These are phyloP conservation scores for Heliosperma pusillum DNA, from an alignment of 148 eudicot species.

Conservation along the genomic window DNA sequence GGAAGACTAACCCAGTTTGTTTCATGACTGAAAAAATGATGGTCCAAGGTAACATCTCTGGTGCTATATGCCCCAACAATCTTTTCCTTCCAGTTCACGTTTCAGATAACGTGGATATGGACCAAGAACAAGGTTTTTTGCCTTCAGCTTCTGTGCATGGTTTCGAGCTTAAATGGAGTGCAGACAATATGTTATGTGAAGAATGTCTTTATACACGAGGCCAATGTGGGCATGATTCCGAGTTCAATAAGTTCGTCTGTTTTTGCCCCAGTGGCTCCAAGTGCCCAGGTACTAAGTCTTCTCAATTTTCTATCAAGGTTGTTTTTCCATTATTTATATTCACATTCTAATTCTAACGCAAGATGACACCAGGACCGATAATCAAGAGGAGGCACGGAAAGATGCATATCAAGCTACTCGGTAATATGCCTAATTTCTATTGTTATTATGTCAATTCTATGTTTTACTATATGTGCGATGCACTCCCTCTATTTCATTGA, in stretches of 20 bases:
- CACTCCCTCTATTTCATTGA: background rate
- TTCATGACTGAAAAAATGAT: slow-evolving; percentile 24
- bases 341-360: slow-evolving; percentile 4
- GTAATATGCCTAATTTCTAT: background rate
- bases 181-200: slow-evolving; percentile 30
- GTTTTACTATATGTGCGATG: background rate
- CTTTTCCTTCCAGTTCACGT: slow-evolving; percentile 25
- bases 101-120: background rate
- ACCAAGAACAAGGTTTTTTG: background rate
- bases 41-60: slow-evolving; percentile 11
- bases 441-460: background rate
- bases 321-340: background rate
- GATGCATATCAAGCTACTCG: slow-evolving; percentile 15
- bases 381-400: slow-evolving; percentile 7
- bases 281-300: slow-evolving; percentile 16
- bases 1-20: slow-evolving; percentile 16
- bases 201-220: slow-evolving; percentile 44
- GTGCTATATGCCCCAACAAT: slow-evolving; percentile 7
- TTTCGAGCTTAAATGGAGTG: slow-evolving; percentile 48
- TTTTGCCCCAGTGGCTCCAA: slow-evolving; percentile 34
- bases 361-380: slow-evolving; percentile 23
- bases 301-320: background rate
- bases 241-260: slow-evolving; percentile 36
- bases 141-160: slow-evolving; percentile 29
- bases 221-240: slow-evolving; percentile 45